Evolutionary conservation across 2,329 filamentous ascomycete genomes (phyloP), one percentile per base, ranked within the genome.

Genomic region (Penicillium sp.): DNA sequence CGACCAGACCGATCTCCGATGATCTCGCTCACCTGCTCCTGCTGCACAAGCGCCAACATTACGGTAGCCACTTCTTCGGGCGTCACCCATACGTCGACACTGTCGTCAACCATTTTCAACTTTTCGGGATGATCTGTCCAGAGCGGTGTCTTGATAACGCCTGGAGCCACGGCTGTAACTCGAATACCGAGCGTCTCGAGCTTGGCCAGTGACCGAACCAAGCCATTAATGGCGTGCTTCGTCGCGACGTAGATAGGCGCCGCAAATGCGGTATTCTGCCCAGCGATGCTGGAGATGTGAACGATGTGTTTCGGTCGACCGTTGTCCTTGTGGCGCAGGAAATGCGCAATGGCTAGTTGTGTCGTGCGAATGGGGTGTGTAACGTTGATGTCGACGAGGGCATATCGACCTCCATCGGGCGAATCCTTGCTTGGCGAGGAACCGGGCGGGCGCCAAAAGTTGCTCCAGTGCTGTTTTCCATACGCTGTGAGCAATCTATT

Each of bases 81-180:
- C n/a, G 77, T 80, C 13, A 83, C 81, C 82, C 82, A 85, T 52
- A 67, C 72, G 60, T 84, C 82, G 13, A 67, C 64, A 8, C 61
- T 65, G 27, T 74, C 69, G 33, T 78, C 73, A 0, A 85, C 53
- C 56, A 80, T 76, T 51, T 70, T 71, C 59, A 84, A 46, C 63
- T 85, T 86, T 65, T 85, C 82, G 0, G 81, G 80, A 57, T 84
- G 75, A 2, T 85, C 82, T 0, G 77, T 82, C 81, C 81, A 86
- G 5, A 85, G 67, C 6, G 83, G 83, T 11, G 83, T 85, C 55
- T 79, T 82, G 58, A 85, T 82, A 1, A 84, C 67, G 0, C 82
- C 83, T 0, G 83, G 83, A 14, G 81, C 81, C 2, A 85, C 81
- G 5, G 77, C 81, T 18, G 81, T 83, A 14, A 85, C 81, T 0